phyloP scores from a whole-genome alignment of 164 flowering plant species.

The Liquidambar formosana region DNA sequence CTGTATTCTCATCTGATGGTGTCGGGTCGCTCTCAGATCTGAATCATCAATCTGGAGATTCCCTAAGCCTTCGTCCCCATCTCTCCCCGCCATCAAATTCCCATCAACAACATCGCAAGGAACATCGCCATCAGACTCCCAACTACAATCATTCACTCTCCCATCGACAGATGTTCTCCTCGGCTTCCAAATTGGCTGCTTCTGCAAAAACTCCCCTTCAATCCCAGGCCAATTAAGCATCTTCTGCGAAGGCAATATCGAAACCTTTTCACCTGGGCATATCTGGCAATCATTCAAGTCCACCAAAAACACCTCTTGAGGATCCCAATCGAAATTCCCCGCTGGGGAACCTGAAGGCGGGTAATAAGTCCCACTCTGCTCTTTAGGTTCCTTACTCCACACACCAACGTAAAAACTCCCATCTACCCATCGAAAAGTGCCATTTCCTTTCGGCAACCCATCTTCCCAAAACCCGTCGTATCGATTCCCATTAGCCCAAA shows the following conservation, averaged over 20 bases:
- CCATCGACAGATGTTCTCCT: conserved; percentile 42
- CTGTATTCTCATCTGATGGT: conserved; percentile 17
- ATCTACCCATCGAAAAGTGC: conserved; percentile 58
- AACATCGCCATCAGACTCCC: conserved; percentile 19
- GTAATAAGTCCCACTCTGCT: conserved; percentile 66
- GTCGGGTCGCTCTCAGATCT: conserved; percentile 9
- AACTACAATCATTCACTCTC: conserved; percentile 27
- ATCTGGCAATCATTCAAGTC: conserved; percentile 39
- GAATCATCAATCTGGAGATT: conserved; percentile 17
- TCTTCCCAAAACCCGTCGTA: conserved; percentile 76
- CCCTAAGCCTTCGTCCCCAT: conserved; percentile 23
- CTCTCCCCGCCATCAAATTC: conserved; percentile 9
- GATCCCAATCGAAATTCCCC: conserved; percentile 42
- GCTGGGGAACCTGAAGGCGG: conserved; percentile 35
- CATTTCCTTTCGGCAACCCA: conserved; percentile 66
- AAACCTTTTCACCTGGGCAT: conserved; percentile 31
- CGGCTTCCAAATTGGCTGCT: conserved; percentile 15
- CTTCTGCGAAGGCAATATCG: conserved; percentile 53
- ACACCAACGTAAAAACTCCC: conserved; percentile 72
- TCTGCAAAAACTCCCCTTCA: conserved; percentile 20
- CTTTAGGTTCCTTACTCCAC: conserved; percentile 64
- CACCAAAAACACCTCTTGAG: conserved; percentile 33
- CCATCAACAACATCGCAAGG: conserved; percentile 13
- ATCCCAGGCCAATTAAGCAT: conserved; percentile 33
- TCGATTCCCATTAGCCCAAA: conserved; percentile 62